Base-by-base conservation (phyloP, 1,284 basidiomycete genomes). In the Marasmius sp. region DNA sequence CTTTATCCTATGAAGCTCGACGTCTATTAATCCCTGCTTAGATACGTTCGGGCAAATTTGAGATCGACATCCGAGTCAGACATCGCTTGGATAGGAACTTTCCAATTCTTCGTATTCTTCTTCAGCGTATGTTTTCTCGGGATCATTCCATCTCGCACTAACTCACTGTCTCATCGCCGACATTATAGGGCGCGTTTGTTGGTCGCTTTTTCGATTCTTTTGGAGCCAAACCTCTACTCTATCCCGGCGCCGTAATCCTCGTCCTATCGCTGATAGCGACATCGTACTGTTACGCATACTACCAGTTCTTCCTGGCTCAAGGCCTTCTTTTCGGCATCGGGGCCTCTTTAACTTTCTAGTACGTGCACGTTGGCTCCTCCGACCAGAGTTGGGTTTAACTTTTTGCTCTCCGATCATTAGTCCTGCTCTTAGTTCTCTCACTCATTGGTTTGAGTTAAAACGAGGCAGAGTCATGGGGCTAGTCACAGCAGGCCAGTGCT, bases 191-290 rank as follows among this genome's bases (percentile, higher is more conserved):
- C n/a, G 52, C 52, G 10, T 54, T 54, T 18, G 52, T 54, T 18
- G 52, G 52, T 9, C 52, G 52, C 16, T 54, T 54, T 2, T 54
- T 54, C 16, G 52, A 54, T 38, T 54, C 52, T 37, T 54, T 54
- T 54, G 52, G 52, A 37, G 52, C 52, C 10, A 34, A 37, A 38
- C 36, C 36, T 14, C 14, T 54, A n/a, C 52, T 54, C 52, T n/a
- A 38, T 37, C 52, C 52, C 52, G 52, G 52, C 5, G 18, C 34
- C 34, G 52, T 54, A 36, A 33, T 54, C 27, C 52, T 54, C 52
- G 52, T 54, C n/a, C 52, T 54, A 54, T 54, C 52, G n/a, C 34
- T 54, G 12, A 37, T 54, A 54, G 52, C 52, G 37, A 54, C 52
- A n/a, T 54, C 52, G 9, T 54, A 54, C n/a, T 54, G 52, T 54